Conservation (phyloP, 2,329 filamentous ascomycete species). For the Calonectria multiphialidica region DNA sequence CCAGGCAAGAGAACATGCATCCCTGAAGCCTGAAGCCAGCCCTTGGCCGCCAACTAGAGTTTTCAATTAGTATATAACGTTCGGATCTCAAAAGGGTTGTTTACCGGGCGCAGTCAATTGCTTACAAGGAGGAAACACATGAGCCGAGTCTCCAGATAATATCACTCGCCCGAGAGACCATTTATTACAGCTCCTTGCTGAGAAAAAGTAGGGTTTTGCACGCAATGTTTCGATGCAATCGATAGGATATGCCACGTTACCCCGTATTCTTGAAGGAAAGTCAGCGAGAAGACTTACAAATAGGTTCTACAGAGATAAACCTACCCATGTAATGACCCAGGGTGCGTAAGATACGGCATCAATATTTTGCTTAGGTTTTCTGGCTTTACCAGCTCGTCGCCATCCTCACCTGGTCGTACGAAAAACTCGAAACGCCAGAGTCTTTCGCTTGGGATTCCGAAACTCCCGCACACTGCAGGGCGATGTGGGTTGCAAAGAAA, state of each 20-base stretch:
- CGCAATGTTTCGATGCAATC: slow-evolving; percentile 61
- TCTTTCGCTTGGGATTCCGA: not conserved
- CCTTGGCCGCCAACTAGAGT: not conserved
- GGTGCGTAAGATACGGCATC: not conserved
- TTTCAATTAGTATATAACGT: not conserved
- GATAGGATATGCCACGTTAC: not conserved
- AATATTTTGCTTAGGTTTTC: not conserved
- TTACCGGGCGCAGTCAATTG: not conserved
- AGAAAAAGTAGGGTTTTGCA: slow-evolving; percentile 56
- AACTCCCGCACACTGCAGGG: not conserved
- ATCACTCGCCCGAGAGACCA: slow-evolving; percentile 57
- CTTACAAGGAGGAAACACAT: slow-evolving; percentile 60
- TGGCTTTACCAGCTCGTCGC: not conserved
- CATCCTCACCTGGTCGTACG: not conserved
- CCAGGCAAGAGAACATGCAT: not conserved
- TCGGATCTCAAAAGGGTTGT: not conserved
- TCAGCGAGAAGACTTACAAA: not conserved
- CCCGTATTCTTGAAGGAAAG: not conserved
- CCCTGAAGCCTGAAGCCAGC: not conserved
- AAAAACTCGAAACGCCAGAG: not conserved
- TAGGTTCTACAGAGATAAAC: not conserved
- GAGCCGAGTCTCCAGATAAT: slow-evolving; percentile 62
- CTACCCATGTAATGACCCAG: not conserved
- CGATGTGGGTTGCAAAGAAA: not conserved
- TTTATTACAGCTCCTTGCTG: slow-evolving; percentile 58